A percentile compares a stretch with the other conserved stretches of the same genome.
Evolutionary conservation across 2,329 filamentous ascomycete genomes (phyloP).

Genomic region (Verticillium isaacii): DNA sequence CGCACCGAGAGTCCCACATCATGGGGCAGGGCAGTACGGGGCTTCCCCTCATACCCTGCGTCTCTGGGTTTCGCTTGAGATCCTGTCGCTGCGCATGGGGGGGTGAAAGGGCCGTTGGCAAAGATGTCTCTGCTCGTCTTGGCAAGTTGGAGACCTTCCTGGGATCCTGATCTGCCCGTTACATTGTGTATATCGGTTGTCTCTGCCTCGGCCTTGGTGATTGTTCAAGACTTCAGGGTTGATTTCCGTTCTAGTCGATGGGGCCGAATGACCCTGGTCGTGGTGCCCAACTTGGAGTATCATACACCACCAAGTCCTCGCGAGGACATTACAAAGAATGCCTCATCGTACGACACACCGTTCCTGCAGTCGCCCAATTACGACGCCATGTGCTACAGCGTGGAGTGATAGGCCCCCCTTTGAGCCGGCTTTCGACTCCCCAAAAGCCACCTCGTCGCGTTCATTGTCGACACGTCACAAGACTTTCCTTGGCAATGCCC

Average conservation of each 20-base stretch:
- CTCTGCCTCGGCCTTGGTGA: not conserved
- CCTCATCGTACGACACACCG: not conserved
- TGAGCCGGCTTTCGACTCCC: not conserved
- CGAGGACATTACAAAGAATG: not conserved
- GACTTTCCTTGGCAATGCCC: not conserved
- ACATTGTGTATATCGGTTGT: not conserved
- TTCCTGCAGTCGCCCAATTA: not conserved
- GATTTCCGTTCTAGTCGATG: not conserved
- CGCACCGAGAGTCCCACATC: not conserved
- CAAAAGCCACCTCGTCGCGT: not conserved
- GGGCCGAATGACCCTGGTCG: not conserved
- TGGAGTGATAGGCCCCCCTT: not conserved
- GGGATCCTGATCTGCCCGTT: not conserved
- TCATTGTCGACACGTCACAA: not conserved
- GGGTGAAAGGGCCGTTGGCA: no score
- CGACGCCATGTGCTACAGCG: not conserved
- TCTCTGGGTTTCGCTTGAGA: no score
- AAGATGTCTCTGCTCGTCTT: no score
- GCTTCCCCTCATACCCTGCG: no score
- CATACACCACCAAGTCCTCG: not conserved
- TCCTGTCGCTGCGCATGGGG: no score
- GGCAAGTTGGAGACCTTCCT: no score
- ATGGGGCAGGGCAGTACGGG: not conserved
- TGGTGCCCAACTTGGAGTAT: not conserved
- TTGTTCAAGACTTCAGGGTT: not conserved